Conservation (phyloP, 441 rosid genomes). For the Jatropha multifida region DNA sequence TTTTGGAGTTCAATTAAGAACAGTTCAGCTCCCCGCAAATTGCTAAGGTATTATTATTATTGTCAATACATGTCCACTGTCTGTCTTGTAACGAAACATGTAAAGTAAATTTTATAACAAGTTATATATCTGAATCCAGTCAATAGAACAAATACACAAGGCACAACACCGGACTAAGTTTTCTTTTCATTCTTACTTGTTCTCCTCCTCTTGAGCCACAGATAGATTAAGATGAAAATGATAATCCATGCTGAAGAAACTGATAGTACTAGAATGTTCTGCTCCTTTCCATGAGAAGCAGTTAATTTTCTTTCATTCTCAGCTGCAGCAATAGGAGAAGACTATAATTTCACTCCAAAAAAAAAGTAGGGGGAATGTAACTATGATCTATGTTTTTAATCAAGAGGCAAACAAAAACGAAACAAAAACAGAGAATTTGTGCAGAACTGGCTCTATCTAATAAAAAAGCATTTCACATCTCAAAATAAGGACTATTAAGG, state of each 20-base stretch:
- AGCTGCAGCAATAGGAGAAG: no score
- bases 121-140: neutral
- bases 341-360: no score
- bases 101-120: neutral
- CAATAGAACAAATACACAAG: neutral
- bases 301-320: no score
- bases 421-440: no score
- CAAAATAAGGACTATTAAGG: neutral
- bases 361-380: no score
- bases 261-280: neutral
- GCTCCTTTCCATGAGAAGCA: neutral
- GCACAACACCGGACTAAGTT: neutral
- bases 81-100: neutral
- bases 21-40: no score
- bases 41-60: no score
- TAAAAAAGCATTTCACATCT: neutral
- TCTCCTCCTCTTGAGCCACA: constrained; percentile 5
- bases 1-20: neutral
- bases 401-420: no score
- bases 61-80: neutral
- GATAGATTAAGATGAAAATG: neutral
- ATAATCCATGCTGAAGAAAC: constrained; percentile 3
- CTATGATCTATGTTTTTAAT: no score
- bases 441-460: no score
- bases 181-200: neutral